Evolutionary conservation across 1,284 basidiomycete species (phyloP).

Genomic region (Rhodotorula mucilaginosa): DNA sequence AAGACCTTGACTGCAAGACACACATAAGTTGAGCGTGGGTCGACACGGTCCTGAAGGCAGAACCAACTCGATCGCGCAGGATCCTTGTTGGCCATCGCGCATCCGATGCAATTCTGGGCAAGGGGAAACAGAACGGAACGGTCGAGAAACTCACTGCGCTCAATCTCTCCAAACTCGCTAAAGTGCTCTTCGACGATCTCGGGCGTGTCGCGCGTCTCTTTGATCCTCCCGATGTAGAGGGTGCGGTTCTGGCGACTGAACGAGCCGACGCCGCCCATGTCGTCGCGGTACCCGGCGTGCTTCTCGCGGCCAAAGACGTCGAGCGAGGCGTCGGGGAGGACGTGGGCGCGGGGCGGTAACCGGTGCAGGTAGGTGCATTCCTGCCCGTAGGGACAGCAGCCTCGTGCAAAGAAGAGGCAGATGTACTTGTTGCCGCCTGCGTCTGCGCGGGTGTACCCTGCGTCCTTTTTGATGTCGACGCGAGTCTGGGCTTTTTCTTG

Average conservation of each 20-base stretch:
- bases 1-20: conserved; percentile 72
- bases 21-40: neutral
- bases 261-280: conserved; percentile 98
- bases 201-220: conserved; percentile 79
- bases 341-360: conserved; percentile 67
- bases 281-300: conserved; percentile 94
- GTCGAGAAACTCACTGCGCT: conserved; percentile 65
- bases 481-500: conserved; percentile 84
- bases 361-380: conserved; percentile 94
- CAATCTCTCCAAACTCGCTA: conserved; percentile 95
- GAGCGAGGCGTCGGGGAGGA: conserved; percentile 83
- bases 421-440: conserved; percentile 85
- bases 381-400: conserved; percentile 95
- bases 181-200: conserved; percentile 88
- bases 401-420: conserved; percentile 93
- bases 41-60: too few relatives aligned
- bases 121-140: too few relatives aligned
- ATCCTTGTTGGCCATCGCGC: too few relatives aligned
- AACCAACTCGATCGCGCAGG: too few relatives aligned
- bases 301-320: conserved; percentile 98
- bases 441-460: conserved; percentile 89
- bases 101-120: too few relatives aligned
- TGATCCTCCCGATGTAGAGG: conserved; percentile 89
- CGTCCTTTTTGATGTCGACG: conserved; percentile 82
- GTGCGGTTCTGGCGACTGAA: conserved; percentile 93